A percentile compares a stretch with the other conserved stretches of the same genome.
These are phyloP conservation scores for Fusarium buxicola DNA, from an alignment of 2,329 filamentous ascomycete species.

Conservation along the genomic window DNA sequence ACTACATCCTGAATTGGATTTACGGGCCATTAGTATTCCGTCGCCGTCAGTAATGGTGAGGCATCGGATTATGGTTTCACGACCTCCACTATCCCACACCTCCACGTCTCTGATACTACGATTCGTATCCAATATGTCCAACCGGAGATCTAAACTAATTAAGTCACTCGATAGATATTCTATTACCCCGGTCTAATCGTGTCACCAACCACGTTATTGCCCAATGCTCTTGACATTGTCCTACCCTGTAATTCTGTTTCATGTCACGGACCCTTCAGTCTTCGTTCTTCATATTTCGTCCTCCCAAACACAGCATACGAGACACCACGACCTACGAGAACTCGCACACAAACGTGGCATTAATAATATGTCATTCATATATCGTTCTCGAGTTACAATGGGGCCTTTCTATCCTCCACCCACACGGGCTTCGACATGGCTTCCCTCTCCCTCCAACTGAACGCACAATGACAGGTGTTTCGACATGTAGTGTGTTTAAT, in stretches of 20 bases:
- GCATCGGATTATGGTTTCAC: too few relatives aligned
- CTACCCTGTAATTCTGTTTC: constrained; percentile 5
- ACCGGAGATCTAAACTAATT: background rate
- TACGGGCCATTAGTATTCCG: too few relatives aligned
- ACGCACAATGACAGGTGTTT: constrained; percentile 39
- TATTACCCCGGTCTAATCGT: background rate
- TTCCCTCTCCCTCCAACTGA: constrained; percentile 25
- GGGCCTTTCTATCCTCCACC: constrained; percentile 20
- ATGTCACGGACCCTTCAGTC: background rate
- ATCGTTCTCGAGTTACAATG: constrained; percentile 42
- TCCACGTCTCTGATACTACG: too few relatives aligned
- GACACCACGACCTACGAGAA: background rate
- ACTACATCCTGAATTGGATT: too few relatives aligned
- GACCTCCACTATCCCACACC: too few relatives aligned
- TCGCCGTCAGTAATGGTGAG: too few relatives aligned
- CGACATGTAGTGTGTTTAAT: constrained; percentile 37
- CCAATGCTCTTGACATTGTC: background rate
- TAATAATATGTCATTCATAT: constrained; percentile 45
- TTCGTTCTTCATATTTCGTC: background rate
- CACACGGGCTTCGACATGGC: constrained; percentile 24
- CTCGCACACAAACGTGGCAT: constrained; percentile 21
- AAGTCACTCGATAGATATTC: background rate
- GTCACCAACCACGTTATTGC: background rate
- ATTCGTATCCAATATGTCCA: too few relatives aligned
- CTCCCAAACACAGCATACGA: background rate